Base-by-base conservation (phyloP, 2,329 filamentous ascomycete species). In the Ceratocystis smalleyi region DNA sequence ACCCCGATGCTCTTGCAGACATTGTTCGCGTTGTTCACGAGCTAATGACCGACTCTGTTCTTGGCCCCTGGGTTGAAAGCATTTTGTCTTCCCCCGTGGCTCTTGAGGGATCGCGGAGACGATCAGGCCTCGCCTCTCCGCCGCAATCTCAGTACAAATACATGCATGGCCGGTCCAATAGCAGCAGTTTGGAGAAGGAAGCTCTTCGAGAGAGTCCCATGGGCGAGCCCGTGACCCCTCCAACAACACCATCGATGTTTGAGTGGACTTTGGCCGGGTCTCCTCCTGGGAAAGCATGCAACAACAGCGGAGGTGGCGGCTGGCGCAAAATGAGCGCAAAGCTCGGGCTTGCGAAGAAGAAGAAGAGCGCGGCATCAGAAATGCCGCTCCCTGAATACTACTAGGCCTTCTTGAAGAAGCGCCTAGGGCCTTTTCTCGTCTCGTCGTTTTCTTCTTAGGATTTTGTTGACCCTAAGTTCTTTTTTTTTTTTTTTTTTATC, bases 11-110 rank as follows among this genome's bases (percentile, higher is more conserved):
- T 64, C 78, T 99, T 17, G 87, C 95, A 67, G 82, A 88, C 61
- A 91, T 94, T 22, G 88, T 95, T 27, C 82, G 83, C 67, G 95
- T 96, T 67, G 89, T 96, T 49, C 91, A 92, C 73, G 94, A 97
- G 69, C 78, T 99, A 64, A 97, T 99, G 91, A 95, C 96, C 70
- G 94, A 97, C 73, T 96, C 91, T 2, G 89, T 97, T 0, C 79
- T 97, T 62, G 85, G 96, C 0, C 91, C 92, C 0, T 99, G 97
- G 72, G 80, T 97, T 63, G 45, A 57, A 57, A 57, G 54, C 54
- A 35, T 57, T 35, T 5, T 57, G 54, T n/a, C 54, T 17, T 78
- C 79, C 19, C 75, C 73, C 1, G 77, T 77, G 6, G 76, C 76
- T 4, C 76, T 77, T 0, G 75, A 83, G 68, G 71, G 76, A 67